Evolutionary conservation across 2,329 filamentous ascomycete genomes (phyloP).

Genomic region (Fusarium sp.): DNA sequence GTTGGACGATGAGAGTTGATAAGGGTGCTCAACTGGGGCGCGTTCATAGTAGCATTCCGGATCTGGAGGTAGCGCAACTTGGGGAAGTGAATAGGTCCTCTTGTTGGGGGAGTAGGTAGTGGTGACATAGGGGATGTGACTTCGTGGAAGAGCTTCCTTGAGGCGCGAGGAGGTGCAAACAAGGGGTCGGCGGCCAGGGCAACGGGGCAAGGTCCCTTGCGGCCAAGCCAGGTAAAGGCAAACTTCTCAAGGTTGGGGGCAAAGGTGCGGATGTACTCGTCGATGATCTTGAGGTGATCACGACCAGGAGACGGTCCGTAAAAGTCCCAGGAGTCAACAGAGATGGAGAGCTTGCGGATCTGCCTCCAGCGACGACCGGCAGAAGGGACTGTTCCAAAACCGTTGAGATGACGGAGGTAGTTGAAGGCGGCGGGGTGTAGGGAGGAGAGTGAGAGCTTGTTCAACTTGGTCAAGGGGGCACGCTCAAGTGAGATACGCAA

Average conservation of each 20-base stretch:
- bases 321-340: conserved; percentile 78
- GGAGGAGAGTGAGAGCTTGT: conserved; percentile 76
- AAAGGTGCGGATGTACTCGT: conserved; percentile 82
- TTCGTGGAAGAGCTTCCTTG: conserved; percentile 72
- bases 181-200: conserved; percentile 77
- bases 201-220: conserved; percentile 80
- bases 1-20: conserved; percentile 74
- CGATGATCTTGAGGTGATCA: conserved; percentile 82
- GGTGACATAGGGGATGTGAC: conserved; percentile 74
- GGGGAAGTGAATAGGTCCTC: conserved; percentile 73
- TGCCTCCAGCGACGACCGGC: conserved; percentile 81
- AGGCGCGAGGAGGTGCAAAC: conserved; percentile 67
- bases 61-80: conserved; percentile 76
- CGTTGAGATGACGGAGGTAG: conserved; percentile 80
- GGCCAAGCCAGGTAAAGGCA: conserved; percentile 82
- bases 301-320: conserved; percentile 68
- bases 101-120: conserved; percentile 63
- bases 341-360: conserved; percentile 79
- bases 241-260: conserved; percentile 75
- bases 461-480: conserved; percentile 72
- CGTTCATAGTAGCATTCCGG: conserved; percentile 78
- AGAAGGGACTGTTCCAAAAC: conserved; percentile 79
- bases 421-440: conserved; percentile 82
- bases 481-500: conserved; percentile 86
- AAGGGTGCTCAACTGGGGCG: conserved; percentile 76